Base-by-base conservation (phyloP, 352 stramenopile genomes). In the Ophiocytium majus region DNA sequence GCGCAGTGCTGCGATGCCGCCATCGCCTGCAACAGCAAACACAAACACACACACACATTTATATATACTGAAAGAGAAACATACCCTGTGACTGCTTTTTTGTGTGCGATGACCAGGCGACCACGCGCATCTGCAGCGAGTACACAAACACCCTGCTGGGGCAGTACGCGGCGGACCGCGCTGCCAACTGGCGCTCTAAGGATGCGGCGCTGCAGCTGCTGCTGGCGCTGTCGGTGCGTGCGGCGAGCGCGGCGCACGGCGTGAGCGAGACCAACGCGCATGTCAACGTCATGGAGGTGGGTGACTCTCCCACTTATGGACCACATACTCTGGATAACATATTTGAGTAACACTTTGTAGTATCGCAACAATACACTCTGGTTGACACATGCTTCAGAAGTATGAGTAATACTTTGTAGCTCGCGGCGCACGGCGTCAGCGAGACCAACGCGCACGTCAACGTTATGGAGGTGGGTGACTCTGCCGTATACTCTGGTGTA, bases 151-250 rank as follows among this genome's bases (percentile, higher is more conserved):
- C 91, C 28, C 96, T 98, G 90, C 85, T 99, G 63, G 91, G 93
- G 75, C 92, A 97, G 78, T 98, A 98, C 90, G 90, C 92, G 37
- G 86, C 90, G 0, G 91, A 98, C 78, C 92, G 93, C 0, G 91
- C 88, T 19, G 89, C 90, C 5, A 95, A 98, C 82, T 98, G 96
- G 96, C 92, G 93, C 34, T 91, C 95, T 76, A 99, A 99, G 88
- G 95, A 99, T 89, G 94, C 97, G 0, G 97, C 96, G 83, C 94
- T 96, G 82, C 96, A 98, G 86, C 90, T 99, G 34, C 92, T 99
- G 82, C 94, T 99, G 82, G 97, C 97, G 37, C 93, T 99, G 76
- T 92, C 95, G 0, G 97, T 98, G 74, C 90, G 96, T 34, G 95
- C 96, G 85, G 94, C 98, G 83, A 98, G 95, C 64, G 86, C 93